Conservation (phyloP, 306 rosid species). For the Elaeagnus macrophylla region DNA sequence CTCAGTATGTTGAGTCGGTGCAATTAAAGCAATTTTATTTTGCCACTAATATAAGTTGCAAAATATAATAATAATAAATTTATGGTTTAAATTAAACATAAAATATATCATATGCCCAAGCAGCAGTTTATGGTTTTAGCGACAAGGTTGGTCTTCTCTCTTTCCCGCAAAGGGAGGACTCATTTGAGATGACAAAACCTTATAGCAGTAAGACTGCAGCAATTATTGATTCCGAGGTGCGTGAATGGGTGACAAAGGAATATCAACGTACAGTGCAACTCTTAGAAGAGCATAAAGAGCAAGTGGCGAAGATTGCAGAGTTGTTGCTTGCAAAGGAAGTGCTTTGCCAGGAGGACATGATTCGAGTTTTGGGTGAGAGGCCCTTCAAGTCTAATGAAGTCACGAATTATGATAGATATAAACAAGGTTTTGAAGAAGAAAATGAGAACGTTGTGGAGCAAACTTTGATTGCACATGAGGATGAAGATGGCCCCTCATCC, state of each 20-base stretch:
- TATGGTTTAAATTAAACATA: too few relatives aligned
- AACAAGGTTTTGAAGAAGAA: constrained; percentile 47
- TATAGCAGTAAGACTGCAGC: constrained; percentile 82
- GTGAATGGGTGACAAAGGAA: constrained; percentile 76
- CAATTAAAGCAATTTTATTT: too few relatives aligned
- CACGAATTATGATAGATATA: constrained; percentile 61
- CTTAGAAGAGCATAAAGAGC: constrained; percentile 64
- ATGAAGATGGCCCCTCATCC: constrained; percentile 47
- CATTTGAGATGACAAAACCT: constrained; percentile 62
- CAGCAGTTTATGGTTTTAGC: constrained; percentile 83
- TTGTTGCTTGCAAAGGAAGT: constrained; percentile 88
- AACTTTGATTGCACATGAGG: constrained; percentile 27
- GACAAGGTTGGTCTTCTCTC: constrained; percentile 93
- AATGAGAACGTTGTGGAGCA: constrained; percentile 37
- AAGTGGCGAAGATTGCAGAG: constrained; percentile 73
- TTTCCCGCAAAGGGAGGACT: constrained; percentile 66
- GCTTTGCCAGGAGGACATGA: constrained; percentile 76
- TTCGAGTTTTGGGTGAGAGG: constrained; percentile 56
- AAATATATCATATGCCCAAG: constrained; percentile 97
- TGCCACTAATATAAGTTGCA: too few relatives aligned
- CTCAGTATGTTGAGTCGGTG: too few relatives aligned
- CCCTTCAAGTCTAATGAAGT: constrained; percentile 54
- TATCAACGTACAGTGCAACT: constrained; percentile 50
- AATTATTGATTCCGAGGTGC: constrained; percentile 72
- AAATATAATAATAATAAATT: too few relatives aligned